phyloP scores from a whole-genome alignment of 345 rosid species.

The Syzygium aqueum region DNA sequence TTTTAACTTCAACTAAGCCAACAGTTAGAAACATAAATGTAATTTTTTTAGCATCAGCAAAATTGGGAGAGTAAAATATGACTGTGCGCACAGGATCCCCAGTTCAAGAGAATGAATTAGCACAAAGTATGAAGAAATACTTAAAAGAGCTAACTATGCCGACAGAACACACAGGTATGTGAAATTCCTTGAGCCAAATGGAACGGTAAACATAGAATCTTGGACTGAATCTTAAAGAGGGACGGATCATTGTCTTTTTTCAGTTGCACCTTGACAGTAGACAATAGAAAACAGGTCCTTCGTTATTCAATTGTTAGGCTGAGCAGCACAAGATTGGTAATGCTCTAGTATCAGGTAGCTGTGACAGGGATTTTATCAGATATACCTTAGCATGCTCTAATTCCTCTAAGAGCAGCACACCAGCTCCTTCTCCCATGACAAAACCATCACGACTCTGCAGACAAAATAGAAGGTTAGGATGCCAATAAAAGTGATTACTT shows the following conservation, averaged over 20 bases:
- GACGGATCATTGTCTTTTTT: not conserved
- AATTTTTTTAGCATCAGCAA: not conserved
- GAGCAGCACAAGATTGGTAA: not conserved
- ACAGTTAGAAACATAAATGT: not conserved
- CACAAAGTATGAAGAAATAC: not conserved
- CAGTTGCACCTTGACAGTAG: not conserved
- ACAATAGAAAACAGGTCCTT: not conserved
- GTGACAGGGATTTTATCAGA: not conserved
- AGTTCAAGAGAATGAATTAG: not conserved
- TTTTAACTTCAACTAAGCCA: not conserved
- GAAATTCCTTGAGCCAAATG: not conserved
- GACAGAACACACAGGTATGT: not conserved
- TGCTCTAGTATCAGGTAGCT: not conserved
- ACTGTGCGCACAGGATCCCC: not conserved
- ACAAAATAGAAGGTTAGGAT: not conserved
- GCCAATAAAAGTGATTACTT: not conserved
- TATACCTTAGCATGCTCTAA: conserved; percentile 95
- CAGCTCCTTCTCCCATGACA: conserved; percentile 98
- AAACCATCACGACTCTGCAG: conserved; percentile 91
- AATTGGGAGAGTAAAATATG: not conserved
- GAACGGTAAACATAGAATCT: not conserved
- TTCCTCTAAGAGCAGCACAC: conserved; percentile 92
- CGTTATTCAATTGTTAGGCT: not conserved
- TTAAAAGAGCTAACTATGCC: not conserved
- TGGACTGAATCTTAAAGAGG: not conserved